Evolutionary conservation across 2,329 filamentous ascomycete genomes (phyloP).

Genomic region (Penicillium nordicum): DNA sequence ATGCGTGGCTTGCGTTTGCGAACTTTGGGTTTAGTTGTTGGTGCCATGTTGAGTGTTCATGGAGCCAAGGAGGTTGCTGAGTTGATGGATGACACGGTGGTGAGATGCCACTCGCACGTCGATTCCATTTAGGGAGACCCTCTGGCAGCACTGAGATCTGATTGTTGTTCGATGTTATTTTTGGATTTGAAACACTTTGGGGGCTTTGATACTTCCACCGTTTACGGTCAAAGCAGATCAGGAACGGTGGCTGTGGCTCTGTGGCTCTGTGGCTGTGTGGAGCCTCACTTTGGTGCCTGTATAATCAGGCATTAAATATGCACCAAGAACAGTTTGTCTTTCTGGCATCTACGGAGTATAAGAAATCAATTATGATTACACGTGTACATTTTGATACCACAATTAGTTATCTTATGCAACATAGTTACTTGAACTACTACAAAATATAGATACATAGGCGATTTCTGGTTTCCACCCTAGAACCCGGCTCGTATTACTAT

Average conservation of each 20-base stretch:
- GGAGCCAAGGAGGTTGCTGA: not conserved
- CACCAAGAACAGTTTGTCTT: not conserved
- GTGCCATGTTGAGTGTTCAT: slow-evolving; percentile 14
- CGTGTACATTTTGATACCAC: not conserved
- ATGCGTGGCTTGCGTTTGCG: slow-evolving; percentile 4
- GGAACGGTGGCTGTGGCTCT: not conserved
- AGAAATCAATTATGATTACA: no score
- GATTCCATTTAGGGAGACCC: not conserved
- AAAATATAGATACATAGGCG: not conserved
- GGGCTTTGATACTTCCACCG: slow-evolving; percentile 1
- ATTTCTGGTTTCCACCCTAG: not conserved
- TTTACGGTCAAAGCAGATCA: slow-evolving; percentile 1
- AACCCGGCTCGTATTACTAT: not conserved
- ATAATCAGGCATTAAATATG: not conserved
- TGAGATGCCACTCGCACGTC: not conserved
- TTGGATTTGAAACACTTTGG: not conserved
- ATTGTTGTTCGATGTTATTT: not conserved
- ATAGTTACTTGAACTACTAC: not conserved
- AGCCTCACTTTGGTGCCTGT: not conserved
- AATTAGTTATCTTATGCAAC: not conserved
- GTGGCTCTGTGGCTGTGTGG: not conserved
- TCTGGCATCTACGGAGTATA: not conserved
- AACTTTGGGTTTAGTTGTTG: slow-evolving; percentile 9
- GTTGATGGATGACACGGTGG: not conserved
- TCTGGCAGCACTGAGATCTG: not conserved